Conservation (phyloP, 2,329 filamentous ascomycete species). For the Ophiostoma australiae region DNA sequence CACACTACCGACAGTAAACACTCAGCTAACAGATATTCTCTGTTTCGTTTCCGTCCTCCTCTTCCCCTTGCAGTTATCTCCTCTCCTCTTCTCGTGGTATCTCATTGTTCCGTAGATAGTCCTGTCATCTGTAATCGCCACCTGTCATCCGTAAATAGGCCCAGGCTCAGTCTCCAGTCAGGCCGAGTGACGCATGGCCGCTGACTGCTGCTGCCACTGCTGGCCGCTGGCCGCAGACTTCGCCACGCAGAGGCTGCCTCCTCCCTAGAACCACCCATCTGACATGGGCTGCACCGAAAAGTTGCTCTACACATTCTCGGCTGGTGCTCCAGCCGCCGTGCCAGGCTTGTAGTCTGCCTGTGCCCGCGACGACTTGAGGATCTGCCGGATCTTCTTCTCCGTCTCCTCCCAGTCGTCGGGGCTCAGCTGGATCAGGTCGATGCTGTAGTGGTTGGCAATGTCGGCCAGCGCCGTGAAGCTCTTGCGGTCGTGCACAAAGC, state of each 20-base stretch:
- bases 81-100: neutral
- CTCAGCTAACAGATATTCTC: neutral
- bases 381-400: conserved; percentile 73
- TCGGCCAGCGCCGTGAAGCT: conserved; percentile 73
- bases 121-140: too few relatives aligned
- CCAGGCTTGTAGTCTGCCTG: conserved; percentile 42
- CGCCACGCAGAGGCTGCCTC: neutral
- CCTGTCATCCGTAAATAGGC: too few relatives aligned
- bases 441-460: conserved; percentile 77
- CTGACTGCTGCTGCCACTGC: too few relatives aligned
- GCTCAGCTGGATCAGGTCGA: conserved; percentile 74
- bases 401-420: conserved; percentile 88
- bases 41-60: neutral
- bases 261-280: neutral
- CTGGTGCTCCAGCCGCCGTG: neutral
- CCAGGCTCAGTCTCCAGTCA: too few relatives aligned
- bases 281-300: conserved; percentile 1
- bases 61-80: neutral
- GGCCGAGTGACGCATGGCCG: neutral
- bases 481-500: conserved; percentile 80
- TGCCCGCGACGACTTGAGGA: conserved; percentile 67
- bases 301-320: conserved; percentile 8
- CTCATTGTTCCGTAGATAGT: neutral
- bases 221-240: neutral
- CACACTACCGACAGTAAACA: too few relatives aligned